Conservation (phyloP, 23 red algal species). For the Gracilaria vermiculophylla region DNA sequence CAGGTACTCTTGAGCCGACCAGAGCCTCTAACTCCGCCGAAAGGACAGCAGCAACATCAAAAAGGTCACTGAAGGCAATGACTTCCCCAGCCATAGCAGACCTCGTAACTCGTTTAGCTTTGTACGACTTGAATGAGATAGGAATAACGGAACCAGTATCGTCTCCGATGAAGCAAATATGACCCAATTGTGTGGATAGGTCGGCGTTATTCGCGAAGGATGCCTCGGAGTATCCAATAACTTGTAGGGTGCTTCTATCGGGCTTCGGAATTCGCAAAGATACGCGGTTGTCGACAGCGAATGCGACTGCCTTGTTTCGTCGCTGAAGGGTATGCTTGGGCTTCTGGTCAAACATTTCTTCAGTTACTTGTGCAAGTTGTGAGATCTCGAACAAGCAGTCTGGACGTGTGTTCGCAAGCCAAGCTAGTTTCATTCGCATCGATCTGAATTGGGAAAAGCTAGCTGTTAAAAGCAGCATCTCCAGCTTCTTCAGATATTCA, state of each 20-base stretch:
- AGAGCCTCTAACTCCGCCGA: neutral
- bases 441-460: conserved; percentile 4
- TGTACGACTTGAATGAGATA: conserved; percentile 33
- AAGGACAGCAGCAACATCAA: neutral
- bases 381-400: conserved; percentile 34
- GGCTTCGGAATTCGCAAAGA: neutral
- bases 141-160: neutral
- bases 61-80: too few relatives aligned
- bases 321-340: neutral
- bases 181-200: conserved; percentile 5
- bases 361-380: neutral
- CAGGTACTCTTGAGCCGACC: neutral
- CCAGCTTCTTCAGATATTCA: neutral
- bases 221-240: conserved; percentile 21
- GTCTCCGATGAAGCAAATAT: conserved; percentile 20
- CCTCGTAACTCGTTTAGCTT: neutral
- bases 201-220: conserved; percentile 38
- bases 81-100: conserved; percentile 44
- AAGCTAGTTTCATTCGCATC: conserved; percentile 35
- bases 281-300: neutral
- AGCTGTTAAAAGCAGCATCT: neutral
- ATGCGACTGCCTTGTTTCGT: conserved; percentile 13
- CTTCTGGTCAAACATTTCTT: neutral
- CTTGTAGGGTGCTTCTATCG: neutral
- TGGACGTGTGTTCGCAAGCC: conserved; percentile 29